These are phyloP conservation scores for Fusarium sp. DNA, from an alignment of 2,329 filamentous ascomycete genomes.

Conservation along the genomic window DNA sequence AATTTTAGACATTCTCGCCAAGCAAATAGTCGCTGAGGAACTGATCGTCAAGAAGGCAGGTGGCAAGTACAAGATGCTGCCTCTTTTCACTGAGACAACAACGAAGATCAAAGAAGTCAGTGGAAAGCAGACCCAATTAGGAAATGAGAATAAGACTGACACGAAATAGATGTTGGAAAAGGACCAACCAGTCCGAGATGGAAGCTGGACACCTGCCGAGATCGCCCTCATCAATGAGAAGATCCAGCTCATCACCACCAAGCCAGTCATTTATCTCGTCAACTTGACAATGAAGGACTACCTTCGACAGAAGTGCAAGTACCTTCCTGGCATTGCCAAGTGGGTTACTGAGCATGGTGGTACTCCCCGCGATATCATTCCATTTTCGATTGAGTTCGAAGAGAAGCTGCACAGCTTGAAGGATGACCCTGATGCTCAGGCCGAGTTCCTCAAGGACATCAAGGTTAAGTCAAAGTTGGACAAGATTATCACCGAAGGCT, in stretches of 20 bases:
- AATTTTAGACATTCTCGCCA: slow-evolving; percentile 50
- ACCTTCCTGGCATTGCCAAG: slow-evolving; percentile 55
- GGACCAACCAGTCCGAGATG: slow-evolving; percentile 54
- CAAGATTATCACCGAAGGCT: slow-evolving; percentile 57
- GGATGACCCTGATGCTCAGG: slow-evolving; percentile 49
- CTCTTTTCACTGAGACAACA: slow-evolving; percentile 55
- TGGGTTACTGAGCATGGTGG: slow-evolving; percentile 58
- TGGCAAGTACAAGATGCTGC: slow-evolving; percentile 58
- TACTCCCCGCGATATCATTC: slow-evolving; percentile 52
- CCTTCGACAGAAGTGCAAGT: slow-evolving; percentile 58
- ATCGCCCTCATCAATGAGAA: slow-evolving; percentile 58
- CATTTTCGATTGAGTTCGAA: slow-evolving; percentile 57
- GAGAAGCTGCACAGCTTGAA: slow-evolving; percentile 54
- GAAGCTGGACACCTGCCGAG: slow-evolving; percentile 54
- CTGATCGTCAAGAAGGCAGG: slow-evolving; percentile 53
- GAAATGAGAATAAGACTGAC: neutral
- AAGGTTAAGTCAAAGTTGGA: slow-evolving; percentile 54
- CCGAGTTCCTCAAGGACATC: slow-evolving; percentile 51
- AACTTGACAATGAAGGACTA: slow-evolving; percentile 60
- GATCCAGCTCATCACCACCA: slow-evolving; percentile 57
- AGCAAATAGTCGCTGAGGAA: slow-evolving; percentile 53
- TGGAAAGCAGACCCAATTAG: fast-evolving
- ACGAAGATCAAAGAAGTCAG: slow-evolving; percentile 50
- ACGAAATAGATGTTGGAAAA: slow-evolving; percentile 49
- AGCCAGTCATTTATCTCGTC: slow-evolving; percentile 57